Conservation (phyloP, 2,329 filamentous ascomycete genomes). For the Grosmannia huntii region DNA sequence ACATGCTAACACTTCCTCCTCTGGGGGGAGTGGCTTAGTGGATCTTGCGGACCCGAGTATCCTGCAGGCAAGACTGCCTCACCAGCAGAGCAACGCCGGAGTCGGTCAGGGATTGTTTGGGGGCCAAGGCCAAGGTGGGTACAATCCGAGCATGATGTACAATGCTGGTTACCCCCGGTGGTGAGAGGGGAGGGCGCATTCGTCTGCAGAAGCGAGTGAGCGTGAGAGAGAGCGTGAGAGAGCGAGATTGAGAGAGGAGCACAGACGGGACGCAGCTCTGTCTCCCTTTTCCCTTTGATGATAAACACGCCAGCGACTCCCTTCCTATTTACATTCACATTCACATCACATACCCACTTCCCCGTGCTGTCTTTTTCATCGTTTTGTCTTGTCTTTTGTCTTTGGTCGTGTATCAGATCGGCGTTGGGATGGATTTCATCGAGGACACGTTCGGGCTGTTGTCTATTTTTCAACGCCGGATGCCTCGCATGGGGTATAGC, state of each 20-base stretch:
- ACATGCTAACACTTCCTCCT: conserved; percentile 99
- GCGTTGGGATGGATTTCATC: neutral
- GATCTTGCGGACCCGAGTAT: conserved; percentile 99
- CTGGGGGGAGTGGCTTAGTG: conserved; percentile 96
- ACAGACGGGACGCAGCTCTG: neutral
- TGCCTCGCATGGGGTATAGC: neutral
- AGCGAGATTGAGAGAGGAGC: neutral
- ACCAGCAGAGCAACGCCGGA: conserved; percentile 68
- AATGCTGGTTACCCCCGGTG: conserved; percentile 57
- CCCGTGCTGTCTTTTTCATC: neutral
- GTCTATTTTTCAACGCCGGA: neutral
- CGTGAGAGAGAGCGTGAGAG: conserved; percentile 1
- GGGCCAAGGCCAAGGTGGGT: conserved; percentile 88
- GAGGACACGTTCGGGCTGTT: neutral
- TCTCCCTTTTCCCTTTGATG: neutral
- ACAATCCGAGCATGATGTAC: conserved; percentile 80
- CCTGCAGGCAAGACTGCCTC: conserved; percentile 92
- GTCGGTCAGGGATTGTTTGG: conserved; percentile 83
- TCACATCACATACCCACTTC: neutral
- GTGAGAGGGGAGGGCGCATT: conserved; percentile 24
- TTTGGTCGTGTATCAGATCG: neutral
- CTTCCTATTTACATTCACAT: neutral
- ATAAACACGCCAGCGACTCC: neutral
- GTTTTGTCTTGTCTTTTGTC: conserved; percentile 4
- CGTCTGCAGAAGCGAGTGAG: neutral